These are phyloP conservation scores for Oryza australiensis DNA, from an alignment of 176 grass and related monocot genomes.

Conservation along the genomic window DNA sequence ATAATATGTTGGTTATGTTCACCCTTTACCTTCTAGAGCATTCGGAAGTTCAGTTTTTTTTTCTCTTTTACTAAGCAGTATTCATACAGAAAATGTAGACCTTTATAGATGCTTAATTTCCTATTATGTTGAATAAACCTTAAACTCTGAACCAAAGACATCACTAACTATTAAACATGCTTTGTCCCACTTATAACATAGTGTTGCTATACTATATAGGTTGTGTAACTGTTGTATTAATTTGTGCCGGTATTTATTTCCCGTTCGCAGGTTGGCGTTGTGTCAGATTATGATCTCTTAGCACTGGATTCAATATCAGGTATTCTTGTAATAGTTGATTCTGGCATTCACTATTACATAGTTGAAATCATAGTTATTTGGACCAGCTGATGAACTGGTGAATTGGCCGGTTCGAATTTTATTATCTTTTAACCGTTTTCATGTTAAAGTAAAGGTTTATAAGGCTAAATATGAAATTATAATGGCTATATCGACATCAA, in stretches of 20 bases:
- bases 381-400: too few species aligned
- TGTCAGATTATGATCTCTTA: constrained; percentile 76
- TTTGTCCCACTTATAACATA: not conserved
- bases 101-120: not conserved
- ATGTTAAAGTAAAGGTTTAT: too few species aligned
- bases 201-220: not conserved
- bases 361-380: too few species aligned
- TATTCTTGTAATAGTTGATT: constrained; percentile 1
- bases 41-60: not conserved
- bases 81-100: constrained; percentile 8
- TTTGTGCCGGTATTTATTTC: not conserved
- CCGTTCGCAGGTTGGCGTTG: constrained; percentile 55
- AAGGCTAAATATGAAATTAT: too few species aligned
- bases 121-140: not conserved
- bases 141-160: not conserved
- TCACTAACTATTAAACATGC: not conserved
- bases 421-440: too few species aligned
- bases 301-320: constrained; percentile 83
- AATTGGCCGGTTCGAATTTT: too few species aligned
- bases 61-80: not conserved
- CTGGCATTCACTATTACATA: not conserved
- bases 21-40: not conserved
- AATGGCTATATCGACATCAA: too few species aligned
- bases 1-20: not conserved
- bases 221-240: not conserved